A percentile compares a stretch with the other conserved stretches of the same genome.
Conservation (phyloP, 2,329 filamentous ascomycete genomes). For the Teratosphaeria epicoccoides region DNA sequence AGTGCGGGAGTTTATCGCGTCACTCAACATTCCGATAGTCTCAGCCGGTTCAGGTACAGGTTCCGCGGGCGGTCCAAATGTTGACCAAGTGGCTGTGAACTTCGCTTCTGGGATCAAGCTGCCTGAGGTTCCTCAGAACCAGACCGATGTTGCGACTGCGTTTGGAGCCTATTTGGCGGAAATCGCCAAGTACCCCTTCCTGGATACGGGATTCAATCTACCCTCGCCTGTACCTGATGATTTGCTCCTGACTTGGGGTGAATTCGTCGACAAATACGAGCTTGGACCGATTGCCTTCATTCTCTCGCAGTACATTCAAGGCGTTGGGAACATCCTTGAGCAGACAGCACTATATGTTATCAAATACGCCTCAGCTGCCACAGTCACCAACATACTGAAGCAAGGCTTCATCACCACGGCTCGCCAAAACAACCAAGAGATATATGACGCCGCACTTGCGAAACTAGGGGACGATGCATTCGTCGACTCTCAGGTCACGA, state of each 20-base stretch:
- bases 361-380: slow-evolving; percentile 21
- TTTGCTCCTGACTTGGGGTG: slow-evolving; percentile 37
- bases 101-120: too few species aligned
- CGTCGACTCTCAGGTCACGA: slow-evolving; percentile 15
- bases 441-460: slow-evolving; percentile 16
- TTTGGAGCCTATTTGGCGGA: slow-evolving; percentile 19
- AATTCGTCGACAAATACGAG: slow-evolving; percentile 40
- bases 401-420: slow-evolving; percentile 12
- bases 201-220: slow-evolving; percentile 34
- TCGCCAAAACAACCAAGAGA: slow-evolving; percentile 12
- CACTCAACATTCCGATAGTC: neutral
- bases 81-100: too few species aligned
- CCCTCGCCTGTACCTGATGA: slow-evolving; percentile 36
- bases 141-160: slow-evolving; percentile 5
- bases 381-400: slow-evolving; percentile 5
- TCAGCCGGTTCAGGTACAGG: too few species aligned
- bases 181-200: slow-evolving; percentile 24
- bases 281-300: slow-evolving; percentile 33
- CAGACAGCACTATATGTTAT: slow-evolving; percentile 38
- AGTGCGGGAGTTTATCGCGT: neutral
- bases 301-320: slow-evolving; percentile 34
- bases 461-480: slow-evolving; percentile 20
- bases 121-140: too few species aligned
- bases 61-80: too few species aligned
- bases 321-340: slow-evolving; percentile 35